Conservation (phyloP, 139 green algal species). For the Asterochloris erici region DNA sequence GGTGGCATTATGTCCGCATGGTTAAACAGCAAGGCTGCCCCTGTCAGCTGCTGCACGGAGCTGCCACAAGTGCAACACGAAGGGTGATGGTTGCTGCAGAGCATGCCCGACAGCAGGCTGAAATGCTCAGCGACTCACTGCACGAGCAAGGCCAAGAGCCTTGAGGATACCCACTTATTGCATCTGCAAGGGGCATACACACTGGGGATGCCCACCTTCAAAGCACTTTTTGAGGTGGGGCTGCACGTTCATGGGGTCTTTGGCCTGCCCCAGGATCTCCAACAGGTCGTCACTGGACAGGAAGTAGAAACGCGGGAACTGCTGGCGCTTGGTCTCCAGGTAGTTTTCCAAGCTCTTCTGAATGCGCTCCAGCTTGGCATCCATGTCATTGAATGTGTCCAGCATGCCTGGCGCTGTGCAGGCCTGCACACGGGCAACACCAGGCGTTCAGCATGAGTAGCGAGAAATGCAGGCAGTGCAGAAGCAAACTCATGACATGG, state of each 20-base stretch:
- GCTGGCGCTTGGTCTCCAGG: slow-evolving; percentile 82
- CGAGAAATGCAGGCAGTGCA: no score
- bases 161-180: no score
- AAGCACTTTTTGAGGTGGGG: slow-evolving; percentile 79
- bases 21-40: no score
- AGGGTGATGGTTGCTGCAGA: no score
- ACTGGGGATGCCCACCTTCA: slow-evolving; percentile 52
- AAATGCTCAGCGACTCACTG: no score
- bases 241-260: slow-evolving; percentile 83
- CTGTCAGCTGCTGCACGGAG: no score
- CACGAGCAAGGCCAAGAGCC: no score
- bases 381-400: slow-evolving; percentile 76
- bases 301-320: slow-evolving; percentile 94
- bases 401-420: slow-evolving; percentile 54
- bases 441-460: slow-evolving; percentile 17
- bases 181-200: background rate
- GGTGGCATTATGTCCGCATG: no score
- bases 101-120: no score
- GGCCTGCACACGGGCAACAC: slow-evolving; percentile 42
- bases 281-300: slow-evolving; percentile 84
- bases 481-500: no score
- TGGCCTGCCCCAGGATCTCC: slow-evolving; percentile 86
- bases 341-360: slow-evolving; percentile 89
- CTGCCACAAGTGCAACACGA: no score
- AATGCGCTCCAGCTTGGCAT: slow-evolving; percentile 83